These are phyloP conservation scores for Fusarium euwallaceae DNA, from an alignment of 2,329 filamentous ascomycete species.

Conservation along the genomic window DNA sequence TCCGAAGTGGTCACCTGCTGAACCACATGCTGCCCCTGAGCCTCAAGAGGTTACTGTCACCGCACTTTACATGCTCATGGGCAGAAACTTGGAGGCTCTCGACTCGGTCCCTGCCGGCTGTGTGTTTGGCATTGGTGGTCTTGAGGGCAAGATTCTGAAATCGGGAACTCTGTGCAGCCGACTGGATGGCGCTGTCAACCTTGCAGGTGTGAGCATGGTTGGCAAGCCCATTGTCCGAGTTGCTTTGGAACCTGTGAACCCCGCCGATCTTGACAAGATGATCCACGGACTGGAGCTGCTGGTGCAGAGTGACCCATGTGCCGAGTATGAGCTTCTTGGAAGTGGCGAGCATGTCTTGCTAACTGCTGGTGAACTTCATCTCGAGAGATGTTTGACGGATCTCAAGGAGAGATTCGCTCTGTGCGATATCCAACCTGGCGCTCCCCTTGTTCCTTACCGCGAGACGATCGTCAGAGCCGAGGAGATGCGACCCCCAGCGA, in stretches of 20 bases:
- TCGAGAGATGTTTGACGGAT: constrained; percentile 94
- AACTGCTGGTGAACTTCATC: constrained; percentile 92
- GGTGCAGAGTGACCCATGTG: constrained; percentile 95
- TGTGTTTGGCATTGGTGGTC: constrained; percentile 92
- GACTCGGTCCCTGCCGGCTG: constrained; percentile 91
- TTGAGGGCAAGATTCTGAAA: constrained; percentile 95
- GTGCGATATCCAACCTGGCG: constrained; percentile 94
- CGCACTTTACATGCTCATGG: constrained; percentile 96
- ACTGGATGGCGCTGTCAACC: constrained; percentile 86
- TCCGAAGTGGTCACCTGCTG: constrained; percentile 90
- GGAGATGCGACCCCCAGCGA: constrained; percentile 91
- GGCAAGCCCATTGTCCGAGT: constrained; percentile 95
- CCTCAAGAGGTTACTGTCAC: constrained; percentile 88
- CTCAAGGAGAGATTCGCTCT: constrained; percentile 91
- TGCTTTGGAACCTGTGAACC: constrained; percentile 92
- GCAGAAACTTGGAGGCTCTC: constrained; percentile 85
- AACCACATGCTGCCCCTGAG: constrained; percentile 77
- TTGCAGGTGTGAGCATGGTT: constrained; percentile 84
- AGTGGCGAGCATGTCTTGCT: constrained; percentile 96
- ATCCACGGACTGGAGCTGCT: constrained; percentile 87
- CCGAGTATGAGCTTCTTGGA: constrained; percentile 91
- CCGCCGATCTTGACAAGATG: constrained; percentile 94
- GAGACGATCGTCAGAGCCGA: constrained; percentile 90
- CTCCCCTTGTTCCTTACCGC: constrained; percentile 94
- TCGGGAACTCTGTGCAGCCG: constrained; percentile 93